Percentiles rank a stretch among this genome's conserved stretches.
Conservation (phyloP, 1,284 basidiomycete genomes). For the Cutaneotrichosporon sp. region DNA sequence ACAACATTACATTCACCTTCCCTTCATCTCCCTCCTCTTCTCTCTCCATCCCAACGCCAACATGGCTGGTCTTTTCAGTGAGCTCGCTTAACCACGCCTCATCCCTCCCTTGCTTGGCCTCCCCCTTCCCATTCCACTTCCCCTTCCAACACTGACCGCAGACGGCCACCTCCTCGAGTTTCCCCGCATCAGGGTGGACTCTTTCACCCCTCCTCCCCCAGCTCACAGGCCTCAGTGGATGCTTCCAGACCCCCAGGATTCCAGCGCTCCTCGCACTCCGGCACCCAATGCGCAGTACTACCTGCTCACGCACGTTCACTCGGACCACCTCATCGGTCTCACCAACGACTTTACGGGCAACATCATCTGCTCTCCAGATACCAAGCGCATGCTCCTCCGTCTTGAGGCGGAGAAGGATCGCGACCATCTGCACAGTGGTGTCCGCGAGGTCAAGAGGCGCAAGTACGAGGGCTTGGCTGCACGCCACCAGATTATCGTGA, state of each 20-base stretch:
- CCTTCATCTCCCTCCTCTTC: too few relatives aligned
- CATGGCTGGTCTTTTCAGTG: conserved; percentile 47
- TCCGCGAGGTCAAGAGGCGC: conserved; percentile 61
- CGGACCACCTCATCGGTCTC: conserved; percentile 64
- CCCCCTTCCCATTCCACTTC: too few relatives aligned
- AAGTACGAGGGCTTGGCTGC: conserved; percentile 48
- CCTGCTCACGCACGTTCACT: conserved; percentile 79
- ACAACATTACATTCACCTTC: too few relatives aligned
- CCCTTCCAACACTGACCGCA: conserved; percentile 14
- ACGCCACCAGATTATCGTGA: conserved; percentile 29
- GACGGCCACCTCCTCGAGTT: conserved; percentile 58
- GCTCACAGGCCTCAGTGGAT: conserved; percentile 21
- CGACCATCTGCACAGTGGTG: conserved; percentile 57
- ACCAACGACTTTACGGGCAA: conserved; percentile 45
- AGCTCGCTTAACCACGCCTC: conserved; percentile 7
- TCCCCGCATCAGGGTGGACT: conserved; percentile 71
- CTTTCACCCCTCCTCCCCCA: conserved; percentile 60
- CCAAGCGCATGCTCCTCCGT: conserved; percentile 76
- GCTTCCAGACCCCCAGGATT: conserved; percentile 18
- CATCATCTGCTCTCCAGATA: conserved; percentile 73
- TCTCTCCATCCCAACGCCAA: too few relatives aligned
- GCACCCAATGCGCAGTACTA: conserved; percentile 63
- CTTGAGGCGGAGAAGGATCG: conserved; percentile 71
- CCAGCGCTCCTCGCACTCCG: conserved; percentile 13
- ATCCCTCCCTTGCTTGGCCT: too few relatives aligned